Conservation (phyloP, 2,329 filamentous ascomycete species). For the Fusarium sp. region DNA sequence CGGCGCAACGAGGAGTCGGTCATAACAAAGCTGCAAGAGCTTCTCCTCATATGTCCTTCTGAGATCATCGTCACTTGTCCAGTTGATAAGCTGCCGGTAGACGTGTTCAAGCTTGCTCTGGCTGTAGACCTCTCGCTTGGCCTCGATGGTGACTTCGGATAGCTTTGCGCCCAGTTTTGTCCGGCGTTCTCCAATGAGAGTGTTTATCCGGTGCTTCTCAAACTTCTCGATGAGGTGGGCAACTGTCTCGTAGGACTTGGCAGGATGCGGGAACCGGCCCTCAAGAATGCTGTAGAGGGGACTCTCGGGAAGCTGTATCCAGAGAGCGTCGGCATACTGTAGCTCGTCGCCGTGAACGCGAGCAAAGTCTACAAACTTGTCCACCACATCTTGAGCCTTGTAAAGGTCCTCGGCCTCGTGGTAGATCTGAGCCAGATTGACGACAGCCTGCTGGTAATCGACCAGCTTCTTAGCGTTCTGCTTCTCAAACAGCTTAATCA, state of each 20-base stretch:
- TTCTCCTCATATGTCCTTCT: conserved; percentile 90
- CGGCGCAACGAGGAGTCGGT: conserved; percentile 74
- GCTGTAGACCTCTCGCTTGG: conserved; percentile 82
- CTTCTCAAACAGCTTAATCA: conserved; percentile 84
- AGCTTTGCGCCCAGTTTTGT: conserved; percentile 86
- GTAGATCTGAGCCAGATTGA: conserved; percentile 78
- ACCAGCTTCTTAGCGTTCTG: conserved; percentile 73
- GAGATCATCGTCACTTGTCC: conserved; percentile 85
- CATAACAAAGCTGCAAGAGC: conserved; percentile 79
- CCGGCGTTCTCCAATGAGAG: conserved; percentile 84
- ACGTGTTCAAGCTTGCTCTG: conserved; percentile 79
- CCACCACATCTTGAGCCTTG: conserved; percentile 71
- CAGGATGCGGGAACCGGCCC: conserved; percentile 80
- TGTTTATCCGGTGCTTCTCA: conserved; percentile 89
- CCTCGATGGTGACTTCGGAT: conserved; percentile 82
- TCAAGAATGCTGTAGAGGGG: conserved; percentile 83
- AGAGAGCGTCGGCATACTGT: conserved; percentile 79
- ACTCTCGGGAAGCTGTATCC: conserved; percentile 78
- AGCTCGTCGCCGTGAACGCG: conserved; percentile 73
- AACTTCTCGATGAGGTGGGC: conserved; percentile 84
- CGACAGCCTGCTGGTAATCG: conserved; percentile 75
- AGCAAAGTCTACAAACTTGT: conserved; percentile 80
- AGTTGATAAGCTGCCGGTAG: conserved; percentile 86
- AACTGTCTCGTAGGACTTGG: conserved; percentile 80
- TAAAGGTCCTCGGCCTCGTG: conserved; percentile 69